Evolutionary conservation across 2,329 filamentous ascomycete species (phyloP).

Genomic region (Aquanectria penicillioides): DNA sequence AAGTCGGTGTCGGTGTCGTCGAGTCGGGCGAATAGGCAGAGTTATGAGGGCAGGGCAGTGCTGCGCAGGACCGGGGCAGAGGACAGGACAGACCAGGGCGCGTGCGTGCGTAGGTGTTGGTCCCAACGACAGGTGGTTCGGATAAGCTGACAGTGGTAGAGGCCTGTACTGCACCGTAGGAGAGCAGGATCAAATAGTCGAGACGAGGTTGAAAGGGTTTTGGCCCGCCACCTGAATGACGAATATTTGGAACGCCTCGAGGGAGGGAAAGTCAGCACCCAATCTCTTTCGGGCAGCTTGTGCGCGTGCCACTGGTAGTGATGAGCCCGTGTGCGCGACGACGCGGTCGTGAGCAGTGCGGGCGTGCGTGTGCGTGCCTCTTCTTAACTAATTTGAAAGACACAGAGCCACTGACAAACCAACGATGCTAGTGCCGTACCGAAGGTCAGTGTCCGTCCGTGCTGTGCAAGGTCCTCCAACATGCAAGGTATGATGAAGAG

Average conservation of each 20-base stretch:
- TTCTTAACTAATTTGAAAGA: conserved; percentile 12
- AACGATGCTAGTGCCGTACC: conserved; percentile 3
- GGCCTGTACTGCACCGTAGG: no score
- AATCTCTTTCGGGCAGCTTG: not conserved
- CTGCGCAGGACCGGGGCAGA: conserved; percentile 4
- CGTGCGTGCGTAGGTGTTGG: not conserved
- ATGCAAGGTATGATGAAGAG: conserved; percentile 12
- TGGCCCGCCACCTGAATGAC: not conserved
- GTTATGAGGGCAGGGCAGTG: conserved; percentile 14
- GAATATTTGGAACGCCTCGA: not conserved
- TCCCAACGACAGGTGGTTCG: conserved; percentile 2
- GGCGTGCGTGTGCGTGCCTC: conserved; percentile 7
- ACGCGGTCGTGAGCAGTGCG: not conserved
- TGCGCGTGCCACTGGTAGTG: conserved; percentile 2
- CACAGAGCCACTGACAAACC: not conserved
- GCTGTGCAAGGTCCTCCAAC: conserved; percentile 9
- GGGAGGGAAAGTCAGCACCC: not conserved
- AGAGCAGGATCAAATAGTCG: no score
- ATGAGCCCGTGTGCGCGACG: not conserved
- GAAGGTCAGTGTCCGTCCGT: conserved; percentile 13
- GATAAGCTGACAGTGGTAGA: conserved; percentile 2
- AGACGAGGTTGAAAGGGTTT: no score
- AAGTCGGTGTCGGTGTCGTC: not conserved
- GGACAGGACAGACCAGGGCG: conserved; percentile 5
- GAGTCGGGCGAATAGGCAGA: conserved; percentile 4